A percentile compares a stretch with the other conserved stretches of the same genome.
Conservation (phyloP, 2,329 filamentous ascomycete species). For the Aspergillus ustus region DNA sequence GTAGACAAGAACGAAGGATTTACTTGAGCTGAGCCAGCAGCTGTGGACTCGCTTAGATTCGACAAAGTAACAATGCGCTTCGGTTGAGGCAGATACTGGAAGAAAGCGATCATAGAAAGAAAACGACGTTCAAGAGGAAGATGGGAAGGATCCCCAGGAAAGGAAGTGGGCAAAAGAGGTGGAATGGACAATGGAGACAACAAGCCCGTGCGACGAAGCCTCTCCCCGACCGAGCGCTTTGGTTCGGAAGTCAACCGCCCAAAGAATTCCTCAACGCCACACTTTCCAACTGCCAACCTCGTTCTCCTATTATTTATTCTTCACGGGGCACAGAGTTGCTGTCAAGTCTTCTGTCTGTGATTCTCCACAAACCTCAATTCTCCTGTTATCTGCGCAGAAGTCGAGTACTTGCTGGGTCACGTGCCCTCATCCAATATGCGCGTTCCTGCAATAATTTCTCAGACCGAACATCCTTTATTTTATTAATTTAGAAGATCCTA, state of each 20-base stretch:
- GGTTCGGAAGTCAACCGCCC: conserved; percentile 2
- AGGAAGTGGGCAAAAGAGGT: conserved; percentile 13
- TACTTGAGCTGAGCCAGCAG: conserved; percentile 26
- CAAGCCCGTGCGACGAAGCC: conserved; percentile 19
- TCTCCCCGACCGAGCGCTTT: conserved; percentile 23
- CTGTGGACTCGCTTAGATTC: conserved; percentile 8
- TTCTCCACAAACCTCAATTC: conserved; percentile 6
- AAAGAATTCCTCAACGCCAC: conserved; percentile 6
- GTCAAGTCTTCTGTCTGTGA: conserved; percentile 3
- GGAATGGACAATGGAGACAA: conserved; percentile 14
- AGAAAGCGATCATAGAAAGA: conserved; percentile 17
- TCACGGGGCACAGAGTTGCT: background rate
- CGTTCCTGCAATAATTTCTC: background rate
- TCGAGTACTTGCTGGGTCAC: background rate
- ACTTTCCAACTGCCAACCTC: background rate
- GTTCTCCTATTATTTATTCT: background rate
- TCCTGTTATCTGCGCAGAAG: background rate
- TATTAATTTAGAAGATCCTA: background rate
- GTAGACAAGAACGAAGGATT: conserved; percentile 6
- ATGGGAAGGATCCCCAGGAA: conserved; percentile 14
- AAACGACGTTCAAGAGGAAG: conserved; percentile 20
- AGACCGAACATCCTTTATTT: background rate
- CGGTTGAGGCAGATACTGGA: background rate
- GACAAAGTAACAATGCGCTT: background rate
- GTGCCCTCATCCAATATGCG: background rate